Base-by-base conservation (phyloP, 108 stramenopile species). In the Fragilaria radians region DNA sequence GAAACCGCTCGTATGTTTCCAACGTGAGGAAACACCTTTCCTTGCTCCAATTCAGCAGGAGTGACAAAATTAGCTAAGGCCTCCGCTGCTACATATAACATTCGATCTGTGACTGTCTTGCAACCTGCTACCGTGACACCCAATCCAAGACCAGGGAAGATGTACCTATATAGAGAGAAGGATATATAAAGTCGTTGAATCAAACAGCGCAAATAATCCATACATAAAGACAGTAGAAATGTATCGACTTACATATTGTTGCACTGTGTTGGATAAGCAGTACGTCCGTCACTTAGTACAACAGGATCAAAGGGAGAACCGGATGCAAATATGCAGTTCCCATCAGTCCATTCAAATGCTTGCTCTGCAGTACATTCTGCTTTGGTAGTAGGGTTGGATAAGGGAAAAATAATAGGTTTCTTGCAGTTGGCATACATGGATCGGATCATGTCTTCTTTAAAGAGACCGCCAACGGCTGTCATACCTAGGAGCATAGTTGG, bases 231-330 rank as follows among this genome's bases (percentile, higher is more conserved):
- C 24, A 18, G 28, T 23, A 14, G 46, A 11, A 26, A 27, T 14
- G 18, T n/a, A n/a, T n/a, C n/a, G 7, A 42, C 36, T 69, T 60
- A 80, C 75, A 19, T 89, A 66, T 91, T 93, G 76, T 96, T 94
- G 72, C 91, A 91, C 66, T 96, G 96, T 5, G 89, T 88, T n/a
- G 94, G 87, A n/a, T 76, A 72, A 55, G 80, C 86, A 17, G 60
- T 78, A 47, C 70, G 63, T 18, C 80, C 92, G 65, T 86, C 79
- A 9, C 67, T 46, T 73, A 90, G 65, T 46, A 78, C 57, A 9
- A 99, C 96, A 24, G 91, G 82, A 62, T 86, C 93, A 78, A 99
- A 99, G 2, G 98, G 98, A n/a, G 86, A 89, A 5, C 98, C 98
- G 28, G 81, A 80, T 19, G 94, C 96, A 76, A 97, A 97, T 57